Percentiles rank a stretch among this genome's conserved stretches.
Evolutionary conservation across 225 moss, liverwort and hornwort species (phyloP).

Genomic region (Anthoceros angustus): DNA sequence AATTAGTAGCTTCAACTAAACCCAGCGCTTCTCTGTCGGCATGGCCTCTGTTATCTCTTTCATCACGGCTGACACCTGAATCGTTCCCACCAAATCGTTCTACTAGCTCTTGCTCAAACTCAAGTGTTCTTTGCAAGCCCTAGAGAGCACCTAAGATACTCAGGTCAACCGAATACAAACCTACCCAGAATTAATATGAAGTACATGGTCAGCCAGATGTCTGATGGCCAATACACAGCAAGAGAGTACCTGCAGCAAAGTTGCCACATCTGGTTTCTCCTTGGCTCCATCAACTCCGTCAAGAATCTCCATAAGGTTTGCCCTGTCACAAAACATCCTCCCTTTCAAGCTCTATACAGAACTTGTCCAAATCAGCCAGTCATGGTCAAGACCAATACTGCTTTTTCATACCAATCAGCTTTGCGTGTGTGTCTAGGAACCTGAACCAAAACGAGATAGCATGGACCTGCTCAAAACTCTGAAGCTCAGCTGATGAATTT

Average conservation of each 20-base stretch:
- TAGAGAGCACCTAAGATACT: conserved; percentile 11
- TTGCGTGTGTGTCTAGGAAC: too few relatives aligned
- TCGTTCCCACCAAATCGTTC: conserved; percentile 91
- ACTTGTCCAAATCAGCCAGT: not conserved
- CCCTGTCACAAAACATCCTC: conserved; percentile 23
- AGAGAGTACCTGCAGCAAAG: conserved; percentile 65
- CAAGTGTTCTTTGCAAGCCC: conserved; percentile 91
- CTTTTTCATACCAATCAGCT: too few relatives aligned
- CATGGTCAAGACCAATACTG: too few relatives aligned
- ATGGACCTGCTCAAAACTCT: conserved; percentile 2
- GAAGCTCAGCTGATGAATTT: not conserved
- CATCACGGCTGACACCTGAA: conserved; percentile 49
- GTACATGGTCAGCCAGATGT: not conserved
- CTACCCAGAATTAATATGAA: not conserved
- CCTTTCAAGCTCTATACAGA: not conserved
- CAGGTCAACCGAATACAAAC: not conserved
- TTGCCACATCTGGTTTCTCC: conserved; percentile 92
- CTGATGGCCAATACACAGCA: not conserved
- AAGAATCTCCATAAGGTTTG: conserved; percentile 96
- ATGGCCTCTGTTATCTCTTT: conserved; percentile 72
- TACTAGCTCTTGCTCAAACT: conserved; percentile 95
- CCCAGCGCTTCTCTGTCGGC: conserved; percentile 40
- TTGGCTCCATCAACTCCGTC: conserved; percentile 95
- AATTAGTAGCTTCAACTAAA: conserved; percentile 58
- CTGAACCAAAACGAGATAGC: too few relatives aligned